phyloP scores from a whole-genome alignment of 2,329 filamentous ascomycete species.

The Xylariaceae sp. region DNA sequence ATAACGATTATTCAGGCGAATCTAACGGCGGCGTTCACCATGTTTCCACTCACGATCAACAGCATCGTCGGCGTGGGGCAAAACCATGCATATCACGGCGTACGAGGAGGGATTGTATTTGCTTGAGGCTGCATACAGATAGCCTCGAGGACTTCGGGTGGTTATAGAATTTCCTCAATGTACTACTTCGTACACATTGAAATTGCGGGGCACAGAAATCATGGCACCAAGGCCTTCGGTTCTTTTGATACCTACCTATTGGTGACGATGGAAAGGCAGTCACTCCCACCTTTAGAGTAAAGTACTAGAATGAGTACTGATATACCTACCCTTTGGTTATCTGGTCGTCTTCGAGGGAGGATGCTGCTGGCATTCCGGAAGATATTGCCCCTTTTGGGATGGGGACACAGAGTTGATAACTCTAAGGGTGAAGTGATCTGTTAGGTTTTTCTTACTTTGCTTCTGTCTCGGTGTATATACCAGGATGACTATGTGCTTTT shows the following conservation, averaged over 20 bases:
- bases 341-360: not conserved
- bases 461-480: not conserved
- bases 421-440: not conserved
- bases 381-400: not conserved
- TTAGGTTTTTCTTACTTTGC: not conserved
- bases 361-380: not conserved
- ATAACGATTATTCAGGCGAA: not conserved
- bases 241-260: not conserved
- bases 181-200: not conserved
- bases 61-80: constrained; percentile 2
- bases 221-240: not conserved
- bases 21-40: not conserved
- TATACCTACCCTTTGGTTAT: not conserved
- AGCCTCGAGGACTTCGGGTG: not conserved
- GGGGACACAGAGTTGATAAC: not conserved
- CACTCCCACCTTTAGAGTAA: not conserved
- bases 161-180: not conserved
- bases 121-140: not conserved
- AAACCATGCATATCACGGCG: constrained; percentile 13
- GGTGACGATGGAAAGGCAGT: not conserved
- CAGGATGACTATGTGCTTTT: not conserved
- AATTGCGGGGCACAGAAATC: not conserved
- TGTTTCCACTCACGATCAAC: constrained; percentile 1
- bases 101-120: constrained; percentile 6
- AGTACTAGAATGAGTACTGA: not conserved